These are phyloP conservation scores for Starmerella sp. DNA, from an alignment of 805 yeast species.

Conservation along the genomic window DNA sequence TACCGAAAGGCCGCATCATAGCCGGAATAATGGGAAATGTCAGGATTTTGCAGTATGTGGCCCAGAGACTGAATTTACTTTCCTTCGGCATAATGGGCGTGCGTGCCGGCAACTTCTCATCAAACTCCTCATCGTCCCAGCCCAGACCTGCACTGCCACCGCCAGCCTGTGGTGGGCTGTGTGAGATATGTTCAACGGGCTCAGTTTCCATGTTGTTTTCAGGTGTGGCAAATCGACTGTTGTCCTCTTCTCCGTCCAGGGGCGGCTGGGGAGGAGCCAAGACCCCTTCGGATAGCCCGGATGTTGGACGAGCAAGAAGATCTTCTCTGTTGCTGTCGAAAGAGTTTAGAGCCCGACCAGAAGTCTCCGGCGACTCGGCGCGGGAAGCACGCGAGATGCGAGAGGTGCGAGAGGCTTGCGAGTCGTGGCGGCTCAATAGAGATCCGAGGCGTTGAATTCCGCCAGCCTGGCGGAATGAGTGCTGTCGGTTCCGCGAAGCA, in stretches of 20 bases:
- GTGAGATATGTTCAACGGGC: background rate
- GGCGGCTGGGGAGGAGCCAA: background rate
- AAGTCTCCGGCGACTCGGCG: background rate
- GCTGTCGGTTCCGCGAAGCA: background rate
- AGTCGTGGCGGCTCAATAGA: background rate
- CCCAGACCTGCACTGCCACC: background rate
- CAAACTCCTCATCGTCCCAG: conserved; percentile 10
- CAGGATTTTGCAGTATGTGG: conserved; percentile 60
- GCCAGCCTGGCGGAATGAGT: background rate
- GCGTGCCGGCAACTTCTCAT: conserved; percentile 8
- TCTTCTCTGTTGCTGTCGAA: background rate
- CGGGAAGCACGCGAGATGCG: background rate
- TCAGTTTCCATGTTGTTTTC: background rate
- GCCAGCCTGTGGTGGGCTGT: background rate
- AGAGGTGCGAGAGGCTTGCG: background rate
- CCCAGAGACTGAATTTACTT: conserved; percentile 47
- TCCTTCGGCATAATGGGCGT: conserved; percentile 20
- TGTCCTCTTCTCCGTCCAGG: background rate
- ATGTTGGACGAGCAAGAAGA: background rate
- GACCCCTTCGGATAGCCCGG: background rate
- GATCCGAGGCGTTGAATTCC: conserved; percentile 1
- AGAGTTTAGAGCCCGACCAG: background rate
- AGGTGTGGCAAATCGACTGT: background rate
- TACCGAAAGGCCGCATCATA: conserved; percentile 57
- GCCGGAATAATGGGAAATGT: conserved; percentile 93